Conservation (phyloP, 2,329 filamentous ascomycete genomes). For the Cordyceps sp. region DNA sequence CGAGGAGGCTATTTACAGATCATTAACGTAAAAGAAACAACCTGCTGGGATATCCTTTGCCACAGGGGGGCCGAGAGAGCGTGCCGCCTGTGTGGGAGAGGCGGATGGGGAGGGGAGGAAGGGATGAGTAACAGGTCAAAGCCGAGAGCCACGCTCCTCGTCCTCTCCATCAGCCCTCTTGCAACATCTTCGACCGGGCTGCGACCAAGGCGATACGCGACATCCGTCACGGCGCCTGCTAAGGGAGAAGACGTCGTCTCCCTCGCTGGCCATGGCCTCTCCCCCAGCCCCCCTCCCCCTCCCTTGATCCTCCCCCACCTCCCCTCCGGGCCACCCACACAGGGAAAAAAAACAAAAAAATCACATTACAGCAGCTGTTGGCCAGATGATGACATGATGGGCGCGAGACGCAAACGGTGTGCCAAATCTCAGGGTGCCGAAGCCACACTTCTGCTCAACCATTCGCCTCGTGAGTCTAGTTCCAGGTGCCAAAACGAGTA, state of each 20-base stretch:
- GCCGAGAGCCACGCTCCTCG: too few relatives aligned
- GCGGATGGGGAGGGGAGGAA: not conserved
- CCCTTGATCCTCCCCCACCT: too few relatives aligned
- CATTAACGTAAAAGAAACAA: conserved; percentile 4
- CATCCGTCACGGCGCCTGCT: too few relatives aligned
- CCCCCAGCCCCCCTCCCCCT: too few relatives aligned
- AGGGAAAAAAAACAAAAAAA: conserved; percentile 10
- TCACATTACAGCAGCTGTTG: conserved; percentile 1
- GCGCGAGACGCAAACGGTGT: not conserved
- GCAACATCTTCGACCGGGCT: too few relatives aligned
- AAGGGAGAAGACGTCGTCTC: too few relatives aligned
- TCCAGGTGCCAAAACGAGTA: not conserved
- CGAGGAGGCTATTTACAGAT: conserved; percentile 4
- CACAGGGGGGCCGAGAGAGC: conserved; percentile 1
- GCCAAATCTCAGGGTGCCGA: not conserved
- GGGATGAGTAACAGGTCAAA: too few relatives aligned
- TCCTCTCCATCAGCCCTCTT: too few relatives aligned
- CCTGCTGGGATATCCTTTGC: conserved; percentile 5
- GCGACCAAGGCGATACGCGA: too few relatives aligned
- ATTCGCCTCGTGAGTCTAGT: conserved; percentile 2
- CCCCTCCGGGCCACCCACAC: not conserved
- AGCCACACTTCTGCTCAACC: not conserved
- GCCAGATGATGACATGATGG: not conserved
- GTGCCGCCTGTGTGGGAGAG: not conserved
- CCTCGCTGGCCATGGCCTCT: too few relatives aligned